Base-by-base conservation (phyloP, 768 basidiomycete species). In the Hypholoma fasciculare region DNA sequence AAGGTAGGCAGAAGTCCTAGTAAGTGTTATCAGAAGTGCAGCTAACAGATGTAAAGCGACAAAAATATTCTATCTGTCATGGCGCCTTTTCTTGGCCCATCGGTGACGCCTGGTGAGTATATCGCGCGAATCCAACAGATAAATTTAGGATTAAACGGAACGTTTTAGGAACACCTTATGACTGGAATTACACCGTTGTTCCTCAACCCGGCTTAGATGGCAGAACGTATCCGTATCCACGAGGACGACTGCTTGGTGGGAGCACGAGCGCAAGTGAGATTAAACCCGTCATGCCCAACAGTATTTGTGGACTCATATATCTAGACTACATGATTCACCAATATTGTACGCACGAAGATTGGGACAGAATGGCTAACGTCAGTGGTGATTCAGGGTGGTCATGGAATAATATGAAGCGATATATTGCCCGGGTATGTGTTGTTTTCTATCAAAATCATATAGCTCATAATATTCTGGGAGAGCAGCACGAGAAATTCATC, bases 351-450 rank as follows among this genome's bases (percentile, higher is more conserved):
- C 61, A 47, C 5, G 76, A 76, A 26, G 77, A 79, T 47, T 77
- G 64, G 55, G 67, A 78, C 47, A 70, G 72, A 19, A 71, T 69
- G 16, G 75, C 71, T 1, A 52, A 55, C 11, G 57, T 74, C 17
- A 71, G 73, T 7, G 70, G 69, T 8, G 75, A 78, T 58, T n/a
- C 56, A 9, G 72, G 73, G 13, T 78, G 74, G 76, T 66, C 63
- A 12, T 78, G 77, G 77, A 57, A 68, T 23, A 66, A 64, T 7
- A 67, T 79, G 38, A 64, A 67, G 20, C 66, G 70, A 30, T 77
- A 72, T 60, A 67, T 71, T 48, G 53, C 59, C 36, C 71, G 71
- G 61, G 75, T 74, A 37, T 23, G 56, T 9, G 23, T 37, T n/a
- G 6, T 19, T 48, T 7, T 34, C 27, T 12, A 19, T 37, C 16